Conservation (phyloP, 768 basidiomycete species). For the Lactifluus pinguis region DNA sequence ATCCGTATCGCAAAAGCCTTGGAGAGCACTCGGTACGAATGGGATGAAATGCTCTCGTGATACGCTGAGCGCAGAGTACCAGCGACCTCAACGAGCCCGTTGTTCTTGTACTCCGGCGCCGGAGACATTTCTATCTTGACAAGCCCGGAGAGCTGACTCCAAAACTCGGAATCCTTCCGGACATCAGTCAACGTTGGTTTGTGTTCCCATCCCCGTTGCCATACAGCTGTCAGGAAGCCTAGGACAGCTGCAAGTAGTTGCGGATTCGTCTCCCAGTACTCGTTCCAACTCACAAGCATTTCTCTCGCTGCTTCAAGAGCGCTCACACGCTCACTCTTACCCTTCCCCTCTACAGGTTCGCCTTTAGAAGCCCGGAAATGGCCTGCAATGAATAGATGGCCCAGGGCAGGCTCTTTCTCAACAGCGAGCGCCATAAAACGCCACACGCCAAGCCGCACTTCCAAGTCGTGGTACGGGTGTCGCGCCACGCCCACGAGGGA, state of each 20-base stretch:
- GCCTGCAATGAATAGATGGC: constrained; percentile 69
- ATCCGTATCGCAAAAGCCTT: constrained; percentile 73
- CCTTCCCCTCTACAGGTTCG: constrained; percentile 26
- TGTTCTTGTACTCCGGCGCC: constrained; percentile 55
- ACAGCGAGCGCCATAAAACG: constrained; percentile 72
- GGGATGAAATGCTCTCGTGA: constrained; percentile 51
- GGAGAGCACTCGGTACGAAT: constrained; percentile 59
- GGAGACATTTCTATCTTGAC: constrained; percentile 65
- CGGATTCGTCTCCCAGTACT: constrained; percentile 70
- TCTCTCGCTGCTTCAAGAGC: constrained; percentile 62
- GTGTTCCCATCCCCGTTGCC: constrained; percentile 76
- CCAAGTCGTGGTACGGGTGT: constrained; percentile 71
- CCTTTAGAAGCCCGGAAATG: constrained; percentile 48
- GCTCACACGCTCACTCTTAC: constrained; percentile 34
- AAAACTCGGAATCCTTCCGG: constrained; percentile 53
- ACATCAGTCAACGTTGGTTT: constrained; percentile 46
- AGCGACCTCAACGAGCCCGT: constrained; percentile 39
- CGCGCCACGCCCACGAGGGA: constrained; percentile 62
- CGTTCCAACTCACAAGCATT: constrained; percentile 60
- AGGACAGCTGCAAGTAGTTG: constrained; percentile 65
- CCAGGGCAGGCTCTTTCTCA: constrained; percentile 80
- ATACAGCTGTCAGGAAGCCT: constrained; percentile 65
- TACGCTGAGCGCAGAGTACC: constrained; percentile 43
- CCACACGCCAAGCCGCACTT: constrained; percentile 73
- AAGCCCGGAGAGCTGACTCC: constrained; percentile 58